phyloP scores from a whole-genome alignment of 352 stramenopile genomes.

The Phytopythium sindhum region DNA sequence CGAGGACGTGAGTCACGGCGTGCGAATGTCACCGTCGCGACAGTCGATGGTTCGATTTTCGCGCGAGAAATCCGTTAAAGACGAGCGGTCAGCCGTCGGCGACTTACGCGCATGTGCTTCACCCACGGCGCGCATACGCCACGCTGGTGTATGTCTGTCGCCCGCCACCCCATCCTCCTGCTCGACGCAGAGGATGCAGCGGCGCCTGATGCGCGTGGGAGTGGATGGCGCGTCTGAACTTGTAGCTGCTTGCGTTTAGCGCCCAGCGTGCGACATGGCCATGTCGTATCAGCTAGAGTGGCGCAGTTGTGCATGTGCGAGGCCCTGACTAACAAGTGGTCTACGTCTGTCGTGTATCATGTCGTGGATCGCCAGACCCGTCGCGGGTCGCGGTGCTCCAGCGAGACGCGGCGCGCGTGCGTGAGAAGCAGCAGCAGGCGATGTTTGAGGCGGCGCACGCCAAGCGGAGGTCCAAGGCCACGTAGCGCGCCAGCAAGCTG shows the following conservation, averaged over 20 bases:
- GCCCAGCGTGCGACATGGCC: not conserved
- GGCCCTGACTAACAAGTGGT: no score
- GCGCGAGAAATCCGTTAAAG: not conserved
- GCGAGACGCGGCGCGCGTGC: slow-evolving; percentile 53
- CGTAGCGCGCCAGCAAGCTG: slow-evolving; percentile 13
- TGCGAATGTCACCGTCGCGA: slow-evolving; percentile 4
- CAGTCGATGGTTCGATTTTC: not conserved
- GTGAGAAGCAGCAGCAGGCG: slow-evolving; percentile 46
- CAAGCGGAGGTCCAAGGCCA: slow-evolving; percentile 18
- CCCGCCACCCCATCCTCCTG: not conserved
- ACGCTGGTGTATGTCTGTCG: not conserved
- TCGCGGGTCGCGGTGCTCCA: slow-evolving; percentile 48
- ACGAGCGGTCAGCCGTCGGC: not conserved
- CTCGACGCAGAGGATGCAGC: not conserved
- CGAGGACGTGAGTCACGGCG: slow-evolving; percentile 12
- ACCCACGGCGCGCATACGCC: no score
- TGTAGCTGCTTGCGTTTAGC: not conserved
- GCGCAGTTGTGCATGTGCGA: no score
- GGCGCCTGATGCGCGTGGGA: not conserved
- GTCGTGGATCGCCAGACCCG: slow-evolving; percentile 28
- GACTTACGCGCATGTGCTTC: no score
- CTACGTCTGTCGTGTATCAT: no score
- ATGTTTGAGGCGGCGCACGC: slow-evolving; percentile 15
- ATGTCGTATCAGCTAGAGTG: not conserved
- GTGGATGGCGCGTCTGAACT: not conserved